Conservation (phyloP, 2,329 filamentous ascomycete genomes). For the Ustilaginoidea virens region DNA sequence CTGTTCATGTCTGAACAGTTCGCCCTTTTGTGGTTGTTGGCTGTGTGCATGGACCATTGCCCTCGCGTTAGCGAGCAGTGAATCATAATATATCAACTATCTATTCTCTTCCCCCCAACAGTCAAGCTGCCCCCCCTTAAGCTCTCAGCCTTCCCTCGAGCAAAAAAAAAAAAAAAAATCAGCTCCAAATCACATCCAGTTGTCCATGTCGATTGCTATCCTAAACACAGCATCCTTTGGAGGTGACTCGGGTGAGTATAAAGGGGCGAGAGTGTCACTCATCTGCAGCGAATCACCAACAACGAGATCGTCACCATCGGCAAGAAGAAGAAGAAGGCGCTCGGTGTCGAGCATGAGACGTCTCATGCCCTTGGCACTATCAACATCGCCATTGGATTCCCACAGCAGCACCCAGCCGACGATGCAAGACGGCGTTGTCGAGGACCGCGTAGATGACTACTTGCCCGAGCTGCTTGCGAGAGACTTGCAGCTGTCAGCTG, state of each 20-base stretch:
- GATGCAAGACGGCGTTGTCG: slow-evolving; percentile 12
- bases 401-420: slow-evolving; percentile 7
- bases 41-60: too few relatives aligned
- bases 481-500: slow-evolving; percentile 33
- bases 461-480: slow-evolving; percentile 40
- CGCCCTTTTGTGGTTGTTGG: too few relatives aligned
- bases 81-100: too few relatives aligned
- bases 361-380: slow-evolving; percentile 21
- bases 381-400: slow-evolving; percentile 12
- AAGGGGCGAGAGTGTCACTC: too few relatives aligned
- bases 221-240: not conserved
- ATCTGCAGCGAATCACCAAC: slow-evolving; percentile 4
- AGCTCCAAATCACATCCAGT: slow-evolving; percentile 1
- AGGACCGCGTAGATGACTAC: slow-evolving; percentile 24
- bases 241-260: too few relatives aligned
- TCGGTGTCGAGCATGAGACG: slow-evolving; percentile 25
- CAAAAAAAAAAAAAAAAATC: too few relatives aligned
- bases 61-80: too few relatives aligned
- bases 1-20: too few relatives aligned
- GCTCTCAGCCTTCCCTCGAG: too few relatives aligned
- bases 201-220: too few relatives aligned
- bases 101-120: too few relatives aligned
- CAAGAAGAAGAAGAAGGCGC: slow-evolving; percentile 14
- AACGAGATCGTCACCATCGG: slow-evolving; percentile 7
- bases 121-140: too few relatives aligned